Base-by-base conservation (phyloP, 306 rosid genomes). In the Lathyrus oleraceus region DNA sequence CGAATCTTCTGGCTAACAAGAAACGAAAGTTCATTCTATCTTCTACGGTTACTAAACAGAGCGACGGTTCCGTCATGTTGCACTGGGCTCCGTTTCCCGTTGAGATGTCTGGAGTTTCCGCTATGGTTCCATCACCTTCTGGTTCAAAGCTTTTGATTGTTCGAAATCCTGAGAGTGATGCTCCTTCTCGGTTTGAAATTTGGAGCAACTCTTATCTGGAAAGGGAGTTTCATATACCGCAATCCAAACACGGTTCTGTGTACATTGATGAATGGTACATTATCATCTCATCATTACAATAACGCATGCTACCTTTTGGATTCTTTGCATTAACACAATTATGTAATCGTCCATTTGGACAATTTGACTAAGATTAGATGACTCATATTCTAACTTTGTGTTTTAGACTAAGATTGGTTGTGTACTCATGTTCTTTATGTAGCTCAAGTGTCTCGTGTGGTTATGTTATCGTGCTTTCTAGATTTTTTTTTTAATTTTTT, bases 231-330 rank as follows among this genome's bases (percentile, higher is more conserved):
- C 89, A 69, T 53, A 71, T 94, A 42, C 88, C 97, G 45, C 87
- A 76, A 61, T 85, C 95, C 19, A 75, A 85, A 74, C 98, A 94
- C 53, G 97, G 95, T 42, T 81, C 97, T 0, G 86, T 94, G 0
- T 90, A 90, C 54, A 65, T 83, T 14, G 98, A 94, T 83, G 97
- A 86, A 77, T 90, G 98, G 98, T 93, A 84, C 80, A 19, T 58
- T 2, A 8, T 21, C 45, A 16, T 28, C 0, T 52, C 14, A 23
- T 12, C 6, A 12, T 28, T 58, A 58, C 21, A 28, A 28, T 5
- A 17, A 27, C 13, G 17, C 17, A 57, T 57, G 19, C n/a, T 53
- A 53, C 2, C 7, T 53, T 52, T 21, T 10, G n/a, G n/a, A n/a
- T n/a, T n/a, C n/a, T n/a, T n/a, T n/a, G n/a, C n/a, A n/a, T n/a